Base-by-base conservation (phyloP, 2,329 filamentous ascomycete genomes). In the Aspergillus arachidicola region DNA sequence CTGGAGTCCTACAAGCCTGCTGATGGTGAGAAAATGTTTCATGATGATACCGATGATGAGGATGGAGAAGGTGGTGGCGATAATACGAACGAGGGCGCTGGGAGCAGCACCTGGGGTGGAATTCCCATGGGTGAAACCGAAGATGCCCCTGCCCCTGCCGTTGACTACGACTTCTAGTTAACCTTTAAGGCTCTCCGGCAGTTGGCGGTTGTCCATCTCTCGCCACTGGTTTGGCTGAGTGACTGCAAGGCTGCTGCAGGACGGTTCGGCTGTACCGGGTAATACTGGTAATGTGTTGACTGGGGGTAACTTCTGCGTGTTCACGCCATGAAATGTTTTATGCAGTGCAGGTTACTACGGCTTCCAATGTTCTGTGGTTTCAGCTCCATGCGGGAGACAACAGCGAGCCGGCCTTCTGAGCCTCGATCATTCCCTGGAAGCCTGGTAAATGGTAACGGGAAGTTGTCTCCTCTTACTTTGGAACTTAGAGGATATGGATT, bases 1-100 rank as follows among this genome's bases (percentile, higher is more conserved):
- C 85, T 98, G 0, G 75, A 90, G 68, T 67, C 82, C 0, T 88
- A 87, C 74, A 85, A 75, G 60, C 81, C 81, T 12, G 55, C 43
- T 0, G 72, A 75, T 1, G 75, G 77, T 6, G 68, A 75, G 63
- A 36, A 77, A 9, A 61, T 85, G 4, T 88, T 85, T 65, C 79
- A 86, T 23, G 86, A 89, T 43, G 82, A 87, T 54, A 81, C 79
- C 6, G 83, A 85, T 55, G 76, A 78, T 1, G 82, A 83, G 46
- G 77, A 58, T 28, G 66, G 64, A 9, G 68, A 69, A 4, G 68
- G 67, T 19, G 65, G 70, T 11, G 67, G 68, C 30, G 62, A 50
- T 5, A 59, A 51, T 46, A 68, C 54, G 36, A 68, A 59, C 0
- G 57, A 67, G 28, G 69, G 56, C 56, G 64, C 57, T 56, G 67